Conservation (phyloP, 768 basidiomycete genomes). For the Rhodosporidiobolus sp. region DNA sequence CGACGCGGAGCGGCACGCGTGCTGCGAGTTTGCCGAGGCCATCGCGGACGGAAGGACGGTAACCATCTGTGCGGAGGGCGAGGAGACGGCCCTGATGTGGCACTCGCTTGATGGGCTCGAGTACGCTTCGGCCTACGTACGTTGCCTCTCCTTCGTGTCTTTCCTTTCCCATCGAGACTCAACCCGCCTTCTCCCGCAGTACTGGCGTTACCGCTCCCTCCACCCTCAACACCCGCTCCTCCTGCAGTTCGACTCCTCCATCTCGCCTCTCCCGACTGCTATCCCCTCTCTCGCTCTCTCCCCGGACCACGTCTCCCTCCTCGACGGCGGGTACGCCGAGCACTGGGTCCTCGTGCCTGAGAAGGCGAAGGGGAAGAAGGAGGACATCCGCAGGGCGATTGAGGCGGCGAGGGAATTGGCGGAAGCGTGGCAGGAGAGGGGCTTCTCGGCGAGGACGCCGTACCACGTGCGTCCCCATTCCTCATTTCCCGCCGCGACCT, state of each 20-base stretch:
- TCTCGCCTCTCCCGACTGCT: neutral
- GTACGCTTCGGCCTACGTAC: conserved; percentile 18
- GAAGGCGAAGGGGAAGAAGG: neutral
- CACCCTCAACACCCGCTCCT: neutral
- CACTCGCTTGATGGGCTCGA: neutral
- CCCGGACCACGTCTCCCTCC: neutral
- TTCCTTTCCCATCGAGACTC: no score
- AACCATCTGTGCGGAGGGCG: conserved; percentile 16
- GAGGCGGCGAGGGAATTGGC: conserved; percentile 8
- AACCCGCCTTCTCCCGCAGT: neutral
- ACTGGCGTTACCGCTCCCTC: conserved; percentile 20
- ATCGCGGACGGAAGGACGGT: conserved; percentile 25
- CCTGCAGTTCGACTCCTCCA: conserved; percentile 1
- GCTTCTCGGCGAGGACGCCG: conserved; percentile 17
- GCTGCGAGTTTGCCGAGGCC: conserved; percentile 24
- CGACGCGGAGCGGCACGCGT: conserved; percentile 14
- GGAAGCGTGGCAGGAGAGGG: conserved; percentile 14
- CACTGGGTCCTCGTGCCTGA: conserved; percentile 17
- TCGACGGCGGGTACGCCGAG: conserved; percentile 30
- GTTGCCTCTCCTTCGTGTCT: neutral
- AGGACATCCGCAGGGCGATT: conserved; percentile 12
- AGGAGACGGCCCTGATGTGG: conserved; percentile 30
- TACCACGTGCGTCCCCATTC: conserved; percentile 4
- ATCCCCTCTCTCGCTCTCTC: neutral
- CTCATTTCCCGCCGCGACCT: neutral